Evolutionary conservation across 2,329 filamentous ascomycete genomes (phyloP), one percentile per base, ranked within the genome.

Genomic region (Pseudopyricularia cyperi): DNA sequence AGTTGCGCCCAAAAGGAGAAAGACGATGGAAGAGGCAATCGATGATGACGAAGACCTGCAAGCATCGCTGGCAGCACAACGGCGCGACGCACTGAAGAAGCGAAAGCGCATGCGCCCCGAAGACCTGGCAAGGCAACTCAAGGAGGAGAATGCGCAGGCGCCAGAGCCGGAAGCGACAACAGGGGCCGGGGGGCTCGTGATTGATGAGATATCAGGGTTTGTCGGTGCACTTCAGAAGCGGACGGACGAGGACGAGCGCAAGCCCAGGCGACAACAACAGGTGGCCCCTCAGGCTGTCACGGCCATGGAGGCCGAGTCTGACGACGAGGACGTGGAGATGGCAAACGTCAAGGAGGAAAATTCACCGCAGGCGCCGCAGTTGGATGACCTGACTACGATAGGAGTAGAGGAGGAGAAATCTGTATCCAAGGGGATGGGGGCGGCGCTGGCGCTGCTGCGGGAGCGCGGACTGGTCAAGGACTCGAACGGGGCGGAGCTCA

Each of bases 141-240:
- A 81, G 19, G 77, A 82, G 30, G 80, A 83, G 49, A 19, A 42
- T 19, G 76, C 76, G 24, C 70, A 76, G 3, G 30, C 35, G 9
- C 71, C 74, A 0, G 72, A 79, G 3, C 62, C 68, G 9, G 72
- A 75, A 42, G 73, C 77, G 50, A 70, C 71, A 33, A 72, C 72
- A 2, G 59, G 61, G 63, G 60, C 35, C 2, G 70, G 68, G 30
- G 91, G 89, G 1, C 72, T 98, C 2, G 79, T 96, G n/a, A 90
- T 98, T 53, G 91, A 96, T 55, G 93, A 96, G 63, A 95, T 91
- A 1, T 89, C 89, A 0, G 90, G 95, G 60, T 98, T 98, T 60
- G 86, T 98, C 30, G 85, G 89, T 26, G 89, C 89, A 52, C 69
- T 98, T 52, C 85, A 84, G 62, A 85, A 84, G 54, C 80, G 83